Base-by-base conservation (phyloP, 768 basidiomycete genomes). In the Hypsizygus marmoreus region DNA sequence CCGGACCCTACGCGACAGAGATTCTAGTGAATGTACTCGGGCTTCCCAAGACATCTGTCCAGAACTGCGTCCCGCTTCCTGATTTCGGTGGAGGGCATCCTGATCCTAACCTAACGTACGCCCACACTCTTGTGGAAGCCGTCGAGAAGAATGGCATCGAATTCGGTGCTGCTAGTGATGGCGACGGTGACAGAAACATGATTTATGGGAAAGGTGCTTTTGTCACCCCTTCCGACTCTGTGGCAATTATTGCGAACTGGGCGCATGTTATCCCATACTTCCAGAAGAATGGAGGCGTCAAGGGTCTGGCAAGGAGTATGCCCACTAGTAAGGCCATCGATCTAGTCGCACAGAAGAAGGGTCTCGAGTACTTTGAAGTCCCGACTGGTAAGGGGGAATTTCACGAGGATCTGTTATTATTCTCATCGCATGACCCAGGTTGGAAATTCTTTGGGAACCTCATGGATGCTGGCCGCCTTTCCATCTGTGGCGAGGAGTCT, bases 381-480 rank as follows among this genome's bases (percentile, higher is more conserved):
- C 97, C 97, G 3, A 99, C 97, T 16, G 94, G 93, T 87, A 49
- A 54, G n/a, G n/a, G n/a, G 80, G 49, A 31, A 5, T 30, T 13
- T n/a, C 29, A 23, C 9, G 13, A 1, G 16, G 9, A 8, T 7
- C 28, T 12, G 29, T 51, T 16, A 51, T 33, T 29, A 16, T 16
- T 17, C 14, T 9, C 10, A n/a, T 9, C 30, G 36, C 43, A 26
- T 24, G 11, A 34, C n/a, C 22, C 53, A 94, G 95, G 95, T 53
- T 97, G 94, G 94, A 99, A 99, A 70, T 99, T 99, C 81, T 99
- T 99, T 63, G 97, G 97, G 36, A 99, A 98, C 71, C 75, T 99
- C 57, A 99, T 99, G 97, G 97, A 99, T 65, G 97, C 97, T 14
- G 95, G 95, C 0, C 80, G 92, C 33, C 80, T 99, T 39, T 97